Evolutionary conservation across 2,329 filamentous ascomycete genomes (phyloP), one percentile per base, ranked within the genome.

Genomic region (Trichocomaceae sp.): DNA sequence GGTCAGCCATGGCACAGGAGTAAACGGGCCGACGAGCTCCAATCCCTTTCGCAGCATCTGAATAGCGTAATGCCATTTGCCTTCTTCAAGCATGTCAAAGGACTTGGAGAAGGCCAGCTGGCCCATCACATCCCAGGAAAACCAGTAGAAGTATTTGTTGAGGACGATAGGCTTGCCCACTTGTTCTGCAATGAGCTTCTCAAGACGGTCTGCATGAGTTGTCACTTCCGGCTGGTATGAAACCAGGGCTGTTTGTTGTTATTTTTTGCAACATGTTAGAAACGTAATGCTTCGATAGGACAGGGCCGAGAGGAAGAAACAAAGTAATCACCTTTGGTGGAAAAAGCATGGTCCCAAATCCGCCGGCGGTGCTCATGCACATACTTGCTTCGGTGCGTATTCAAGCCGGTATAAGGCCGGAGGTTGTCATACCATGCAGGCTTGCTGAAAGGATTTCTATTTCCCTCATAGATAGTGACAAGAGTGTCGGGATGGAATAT

Each of bases 261-360:
- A 7, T 26, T 26, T 26, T 26, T 26, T 26, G 10, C 8, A 35
- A 35, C 15, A 10, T 26, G 35, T 39, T n/a, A 39, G 15, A 39
- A 17, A 26, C 3, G 23, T 26, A 26, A 26, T 26, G 4, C 23
- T 26, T 7, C 23, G 23, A 26, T 4, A 26, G 23, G 7, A 26
- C 23, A n/a, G 13, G n/a, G n/a, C 3, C 1, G 19, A 17, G 19
- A 17, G n/a, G 19, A 8, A 39, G 3, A 6, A 17, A 39, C 4
- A n/a, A 17, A 12, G 15, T 17, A 19, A 1, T 42, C 54, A 67
- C 67, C 62, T 60, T 62, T 63, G 1, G 59, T 51, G 41, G 62
- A 64, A 33, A 69, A 69, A 1, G 59, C 67, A 15, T 62, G 61
- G 49, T 68, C 66, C 48, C 48, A 45, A 17, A 31, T 47, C 8